Evolutionary conservation across 805 yeast genomes (phyloP).

Genomic region (Monosporozyma unispora): DNA sequence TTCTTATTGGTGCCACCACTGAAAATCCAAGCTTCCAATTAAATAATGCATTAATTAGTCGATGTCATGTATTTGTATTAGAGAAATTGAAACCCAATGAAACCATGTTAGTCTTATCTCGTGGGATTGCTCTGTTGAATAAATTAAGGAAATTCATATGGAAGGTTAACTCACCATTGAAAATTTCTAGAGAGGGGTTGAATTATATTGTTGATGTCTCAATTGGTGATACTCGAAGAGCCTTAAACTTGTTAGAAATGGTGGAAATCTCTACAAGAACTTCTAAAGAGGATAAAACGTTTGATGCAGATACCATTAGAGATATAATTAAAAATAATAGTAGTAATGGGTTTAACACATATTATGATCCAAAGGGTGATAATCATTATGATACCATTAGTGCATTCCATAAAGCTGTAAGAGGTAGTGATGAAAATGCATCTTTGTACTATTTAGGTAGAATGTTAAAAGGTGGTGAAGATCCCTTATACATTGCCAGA

Average conservation of each 20-base stretch:
- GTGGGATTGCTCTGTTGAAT: constrained; percentile 54
- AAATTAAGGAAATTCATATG: constrained; percentile 47
- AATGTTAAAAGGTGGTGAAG: constrained; percentile 92
- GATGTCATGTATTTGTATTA: constrained; percentile 75
- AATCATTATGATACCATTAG: constrained; percentile 91
- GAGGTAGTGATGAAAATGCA: constrained; percentile 89
- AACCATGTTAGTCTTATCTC: constrained; percentile 40
- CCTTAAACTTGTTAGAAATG: constrained; percentile 71
- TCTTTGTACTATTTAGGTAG: constrained; percentile 77
- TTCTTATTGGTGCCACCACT: constrained; percentile 92
- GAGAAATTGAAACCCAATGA: constrained; percentile 44
- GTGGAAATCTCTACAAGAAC: constrained; percentile 61
- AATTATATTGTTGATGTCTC: constrained; percentile 64
- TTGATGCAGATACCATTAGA: constrained; percentile 28
- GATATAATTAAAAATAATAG: constrained; percentile 40
- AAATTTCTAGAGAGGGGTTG: constrained; percentile 47
- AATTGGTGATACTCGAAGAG: constrained; percentile 84
- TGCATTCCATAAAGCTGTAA: constrained; percentile 85
- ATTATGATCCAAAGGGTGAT: constrained; percentile 82
- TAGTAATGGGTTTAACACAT: constrained; percentile 27
- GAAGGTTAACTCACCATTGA: constrained; percentile 32
- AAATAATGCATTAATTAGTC: constrained; percentile 70
- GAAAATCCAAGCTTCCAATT: constrained; percentile 85
- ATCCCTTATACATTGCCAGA: constrained; percentile 79
- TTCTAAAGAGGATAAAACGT: constrained; percentile 16